Percentiles rank a stretch among this genome's conserved stretches.
Evolutionary conservation across 163 green algal genomes (phyloP).

Genomic region (Chloromonas sp.): DNA sequence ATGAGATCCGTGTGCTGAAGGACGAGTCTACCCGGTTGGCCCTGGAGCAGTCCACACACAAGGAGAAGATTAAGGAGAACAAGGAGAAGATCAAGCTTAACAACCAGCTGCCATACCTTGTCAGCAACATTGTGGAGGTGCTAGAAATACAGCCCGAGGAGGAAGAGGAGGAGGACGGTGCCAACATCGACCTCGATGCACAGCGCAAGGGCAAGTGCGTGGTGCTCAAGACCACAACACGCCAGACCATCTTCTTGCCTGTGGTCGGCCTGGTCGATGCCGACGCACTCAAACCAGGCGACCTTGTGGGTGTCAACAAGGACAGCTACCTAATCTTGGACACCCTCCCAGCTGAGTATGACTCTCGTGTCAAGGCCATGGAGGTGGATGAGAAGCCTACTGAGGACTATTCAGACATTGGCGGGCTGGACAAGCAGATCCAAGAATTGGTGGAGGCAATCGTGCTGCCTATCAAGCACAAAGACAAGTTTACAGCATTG

Average conservation of each 20-base stretch:
- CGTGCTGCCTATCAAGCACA: slow-evolving; percentile 97
- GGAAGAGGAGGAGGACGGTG: slow-evolving; percentile 88
- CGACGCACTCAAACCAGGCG: slow-evolving; percentile 76
- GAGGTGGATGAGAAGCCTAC: slow-evolving; percentile 98
- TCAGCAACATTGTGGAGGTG: slow-evolving; percentile 97
- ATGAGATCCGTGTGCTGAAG: slow-evolving; percentile 95
- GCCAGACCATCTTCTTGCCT: slow-evolving; percentile 98
- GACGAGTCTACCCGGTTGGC: slow-evolving; percentile 85
- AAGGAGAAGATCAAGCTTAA: slow-evolving; percentile 99
- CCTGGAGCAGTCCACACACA: slow-evolving; percentile 75
- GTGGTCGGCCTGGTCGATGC: slow-evolving; percentile 94
- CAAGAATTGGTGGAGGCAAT: slow-evolving; percentile 97
- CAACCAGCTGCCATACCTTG: slow-evolving; percentile 98
- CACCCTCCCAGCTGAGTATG: slow-evolving; percentile 96
- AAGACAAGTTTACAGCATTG: slow-evolving; percentile 86
- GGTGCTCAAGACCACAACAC: slow-evolving; percentile 96
- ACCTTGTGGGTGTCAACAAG: slow-evolving; percentile 99
- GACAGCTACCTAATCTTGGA: slow-evolving; percentile 97
- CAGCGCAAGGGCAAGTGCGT: slow-evolving; percentile 91
- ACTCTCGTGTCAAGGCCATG: slow-evolving; percentile 97
- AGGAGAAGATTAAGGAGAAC: slow-evolving; percentile 91
- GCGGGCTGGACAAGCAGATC: slow-evolving; percentile 92
- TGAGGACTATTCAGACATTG: slow-evolving; percentile 97
- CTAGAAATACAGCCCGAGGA: slow-evolving; percentile 91
- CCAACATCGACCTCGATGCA: slow-evolving; percentile 83